A percentile compares a stretch with the other conserved stretches of the same genome.
Conservation (phyloP, 306 rosid species). For the Boehmeria nivea region DNA sequence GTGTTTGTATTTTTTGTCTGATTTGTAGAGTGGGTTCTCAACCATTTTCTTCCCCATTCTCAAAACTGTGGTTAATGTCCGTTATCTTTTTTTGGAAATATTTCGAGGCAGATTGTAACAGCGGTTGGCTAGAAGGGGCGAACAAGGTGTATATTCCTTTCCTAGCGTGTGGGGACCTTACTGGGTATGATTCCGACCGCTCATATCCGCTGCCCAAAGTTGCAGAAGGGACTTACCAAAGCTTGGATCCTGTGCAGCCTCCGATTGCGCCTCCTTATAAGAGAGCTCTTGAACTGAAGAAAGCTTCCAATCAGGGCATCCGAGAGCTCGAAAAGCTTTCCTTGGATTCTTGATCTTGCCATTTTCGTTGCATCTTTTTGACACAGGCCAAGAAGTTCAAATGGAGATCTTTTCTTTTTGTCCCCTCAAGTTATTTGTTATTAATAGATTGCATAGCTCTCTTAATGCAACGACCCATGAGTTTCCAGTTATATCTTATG, state of each 20-base stretch:
- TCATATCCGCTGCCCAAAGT: conserved; percentile 84
- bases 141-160: conserved; percentile 93
- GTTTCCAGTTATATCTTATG: too few relatives aligned
- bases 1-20: too few relatives aligned
- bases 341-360: conserved; percentile 49
- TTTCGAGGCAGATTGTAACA: conserved; percentile 70
- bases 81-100: not conserved
- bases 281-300: conserved; percentile 59
- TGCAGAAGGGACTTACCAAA: conserved; percentile 67
- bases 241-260: conserved; percentile 85
- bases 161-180: conserved; percentile 85
- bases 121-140: conserved; percentile 97
- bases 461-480: too few relatives aligned
- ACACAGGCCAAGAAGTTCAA: conserved; percentile 5
- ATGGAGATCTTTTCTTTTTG: too few relatives aligned
- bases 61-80: not conserved
- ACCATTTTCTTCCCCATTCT: not conserved
- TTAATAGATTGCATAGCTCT: too few relatives aligned
- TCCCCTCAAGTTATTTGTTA: too few relatives aligned
- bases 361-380: conserved; percentile 17
- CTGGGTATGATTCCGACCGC: conserved; percentile 82
- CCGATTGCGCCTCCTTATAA: conserved; percentile 83
- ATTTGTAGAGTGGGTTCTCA: not conserved
- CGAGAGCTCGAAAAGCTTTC: conserved; percentile 60
- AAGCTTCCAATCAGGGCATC: conserved; percentile 50